Evolutionary conservation across 441 rosid genomes (phyloP).

Genomic region (Brassica hybrid): DNA sequence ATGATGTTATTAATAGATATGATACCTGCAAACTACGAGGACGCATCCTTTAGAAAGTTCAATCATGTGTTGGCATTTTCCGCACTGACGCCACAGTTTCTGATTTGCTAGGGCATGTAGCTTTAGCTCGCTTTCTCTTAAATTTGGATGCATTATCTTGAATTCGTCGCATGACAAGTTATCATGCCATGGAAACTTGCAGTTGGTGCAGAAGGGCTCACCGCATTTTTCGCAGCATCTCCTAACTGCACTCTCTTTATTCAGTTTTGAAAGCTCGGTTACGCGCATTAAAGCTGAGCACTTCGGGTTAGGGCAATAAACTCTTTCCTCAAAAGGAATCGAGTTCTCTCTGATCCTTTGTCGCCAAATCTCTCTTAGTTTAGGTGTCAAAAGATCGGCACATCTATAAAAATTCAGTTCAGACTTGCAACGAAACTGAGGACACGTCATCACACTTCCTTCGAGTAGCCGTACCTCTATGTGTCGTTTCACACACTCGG

Average conservation of each 20-base stretch:
- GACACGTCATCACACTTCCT: slow-evolving; percentile 61
- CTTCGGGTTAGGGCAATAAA: slow-evolving; percentile 71
- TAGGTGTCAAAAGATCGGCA: slow-evolving; percentile 55
- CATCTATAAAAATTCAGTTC: slow-evolving; percentile 55
- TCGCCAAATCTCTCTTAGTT: slow-evolving; percentile 48
- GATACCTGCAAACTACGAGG: slow-evolving; percentile 65
- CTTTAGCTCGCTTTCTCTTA: slow-evolving; percentile 29
- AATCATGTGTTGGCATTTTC: slow-evolving; percentile 61
- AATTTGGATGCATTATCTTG: slow-evolving; percentile 33
- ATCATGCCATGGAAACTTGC: slow-evolving; percentile 77
- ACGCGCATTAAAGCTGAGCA: slow-evolving; percentile 75
- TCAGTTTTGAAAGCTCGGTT: slow-evolving; percentile 46
- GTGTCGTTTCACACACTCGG: slow-evolving; percentile 71
- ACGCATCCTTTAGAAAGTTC: slow-evolving; percentile 68
- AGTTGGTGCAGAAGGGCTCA: slow-evolving; percentile 59
- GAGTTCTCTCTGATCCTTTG: slow-evolving; percentile 60
- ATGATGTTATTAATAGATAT: not conserved
- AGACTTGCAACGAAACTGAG: slow-evolving; percentile 61
- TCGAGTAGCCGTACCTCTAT: slow-evolving; percentile 69
- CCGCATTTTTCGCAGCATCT: slow-evolving; percentile 61
- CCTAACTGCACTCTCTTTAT: slow-evolving; percentile 19
- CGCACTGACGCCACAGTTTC: slow-evolving; percentile 64
- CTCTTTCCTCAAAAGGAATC: slow-evolving; percentile 56
- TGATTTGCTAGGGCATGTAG: slow-evolving; percentile 53
- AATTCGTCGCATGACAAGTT: slow-evolving; percentile 63